Conservation (phyloP, 2,329 filamentous ascomycete genomes). For the Fusarium sambucinum region DNA sequence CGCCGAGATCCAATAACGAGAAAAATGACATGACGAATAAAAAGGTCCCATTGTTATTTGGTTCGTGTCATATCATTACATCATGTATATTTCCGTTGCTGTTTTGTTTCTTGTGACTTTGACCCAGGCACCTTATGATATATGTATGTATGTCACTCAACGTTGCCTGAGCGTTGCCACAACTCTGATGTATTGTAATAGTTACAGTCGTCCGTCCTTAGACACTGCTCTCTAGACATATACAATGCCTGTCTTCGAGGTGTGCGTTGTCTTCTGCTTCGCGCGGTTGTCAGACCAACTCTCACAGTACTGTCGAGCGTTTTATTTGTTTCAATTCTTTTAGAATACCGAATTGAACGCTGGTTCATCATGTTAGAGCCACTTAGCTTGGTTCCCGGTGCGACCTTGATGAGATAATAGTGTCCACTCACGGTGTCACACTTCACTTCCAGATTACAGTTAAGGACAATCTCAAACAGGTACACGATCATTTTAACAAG, state of each 20-base stretch:
- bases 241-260: not conserved
- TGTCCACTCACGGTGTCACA: not conserved
- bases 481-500: not conserved
- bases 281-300: not conserved
- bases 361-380: not conserved
- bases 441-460: not conserved
- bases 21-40: conserved; percentile 23
- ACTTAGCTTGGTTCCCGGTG: not conserved
- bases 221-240: not conserved
- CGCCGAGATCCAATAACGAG: conserved; percentile 14
- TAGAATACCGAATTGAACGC: too few species aligned
- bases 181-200: not conserved
- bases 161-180: not conserved
- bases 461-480: not conserved
- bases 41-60: not conserved
- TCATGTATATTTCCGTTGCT: not conserved
- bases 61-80: not conserved
- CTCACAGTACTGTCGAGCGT: too few species aligned
- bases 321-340: not conserved
- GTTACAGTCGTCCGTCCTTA: not conserved
- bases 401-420: too few species aligned
- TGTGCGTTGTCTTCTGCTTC: not conserved
- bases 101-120: not conserved
- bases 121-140: not conserved
- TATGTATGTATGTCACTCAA: not conserved